A percentile compares a stretch with the other conserved stretches of the same genome.
phyloP scores from a whole-genome alignment of 805 yeast genomes.

The Saccharomyces mikatae region DNA sequence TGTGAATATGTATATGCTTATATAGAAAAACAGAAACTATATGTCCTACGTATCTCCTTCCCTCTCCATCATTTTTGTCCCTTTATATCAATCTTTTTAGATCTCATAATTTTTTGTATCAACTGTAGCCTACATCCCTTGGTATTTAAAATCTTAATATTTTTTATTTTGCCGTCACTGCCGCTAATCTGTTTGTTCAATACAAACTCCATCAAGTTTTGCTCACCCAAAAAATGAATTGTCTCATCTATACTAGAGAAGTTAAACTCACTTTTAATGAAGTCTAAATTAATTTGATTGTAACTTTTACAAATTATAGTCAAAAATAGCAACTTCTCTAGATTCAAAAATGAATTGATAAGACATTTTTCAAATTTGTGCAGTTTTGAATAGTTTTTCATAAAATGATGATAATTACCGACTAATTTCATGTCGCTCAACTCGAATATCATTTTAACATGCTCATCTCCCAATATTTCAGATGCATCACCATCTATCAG shows the following conservation, averaged over 20 bases:
- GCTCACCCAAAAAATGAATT: constrained; percentile 35
- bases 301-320: constrained; percentile 50
- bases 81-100: constrained; percentile 72
- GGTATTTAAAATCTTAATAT: constrained; percentile 30
- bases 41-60: not conserved
- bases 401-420: constrained; percentile 48
- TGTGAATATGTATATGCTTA: constrained; percentile 24
- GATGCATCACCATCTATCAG: constrained; percentile 7
- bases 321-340: constrained; percentile 52
- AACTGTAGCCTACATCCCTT: constrained; percentile 31
- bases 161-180: constrained; percentile 20
- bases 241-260: constrained; percentile 36
- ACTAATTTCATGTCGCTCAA: constrained; percentile 29
- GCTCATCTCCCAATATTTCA: constrained; percentile 11
- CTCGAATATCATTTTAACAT: constrained; percentile 24
- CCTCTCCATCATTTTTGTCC: constrained; percentile 47
- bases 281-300: constrained; percentile 37
- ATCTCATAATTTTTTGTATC: constrained; percentile 31
- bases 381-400: constrained; percentile 35
- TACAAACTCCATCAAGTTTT: constrained; percentile 32
- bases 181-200: constrained; percentile 16
- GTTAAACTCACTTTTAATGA: constrained; percentile 33
- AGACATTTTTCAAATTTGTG: constrained; percentile 39
- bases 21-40: not conserved
- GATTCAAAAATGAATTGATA: constrained; percentile 45